Evolutionary conservation across 2,329 filamentous ascomycete genomes (phyloP).

Genomic region (Fusarium tuaranense): DNA sequence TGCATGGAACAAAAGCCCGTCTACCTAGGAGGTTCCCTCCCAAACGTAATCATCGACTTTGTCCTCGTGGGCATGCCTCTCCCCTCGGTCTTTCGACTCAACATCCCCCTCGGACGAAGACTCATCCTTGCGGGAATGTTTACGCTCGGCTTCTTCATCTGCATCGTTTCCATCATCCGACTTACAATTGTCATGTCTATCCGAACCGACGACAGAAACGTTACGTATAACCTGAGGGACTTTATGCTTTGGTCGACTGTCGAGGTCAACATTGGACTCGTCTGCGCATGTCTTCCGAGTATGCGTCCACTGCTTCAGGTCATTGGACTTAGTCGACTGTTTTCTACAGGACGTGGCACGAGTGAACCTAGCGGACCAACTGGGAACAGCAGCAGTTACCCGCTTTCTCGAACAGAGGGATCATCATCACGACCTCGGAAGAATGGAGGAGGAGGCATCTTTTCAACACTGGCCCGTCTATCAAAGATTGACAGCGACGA

Average conservation of each 20-base stretch:
- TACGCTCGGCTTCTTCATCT: conserved; percentile 5
- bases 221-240: not conserved
- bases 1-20: conserved; percentile 3
- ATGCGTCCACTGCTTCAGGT: conserved; percentile 1
- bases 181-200: conserved; percentile 2
- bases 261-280: conserved; percentile 5
- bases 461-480: not conserved
- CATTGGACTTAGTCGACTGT: conserved; percentile 1
- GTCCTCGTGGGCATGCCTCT: conserved; percentile 4
- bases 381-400: not conserved
- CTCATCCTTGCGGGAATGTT: conserved; percentile 2
- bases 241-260: not conserved
- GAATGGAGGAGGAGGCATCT: not conserved
- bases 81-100: conserved; percentile 5
- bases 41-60: conserved; percentile 3
- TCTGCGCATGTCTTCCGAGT: conserved; percentile 5
- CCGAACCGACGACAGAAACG: conserved; percentile 3
- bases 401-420: not conserved
- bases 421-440: not conserved
- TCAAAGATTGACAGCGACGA: conserved; percentile 9
- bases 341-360: not conserved
- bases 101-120: not conserved
- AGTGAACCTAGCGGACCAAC: not conserved
- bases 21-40: conserved; percentile 1
- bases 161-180: not conserved